Percentiles rank a stretch among this genome's conserved stretches.
These are phyloP conservation scores for Inonotus hispidus DNA, from an alignment of 1,284 basidiomycete species.

Conservation along the genomic window DNA sequence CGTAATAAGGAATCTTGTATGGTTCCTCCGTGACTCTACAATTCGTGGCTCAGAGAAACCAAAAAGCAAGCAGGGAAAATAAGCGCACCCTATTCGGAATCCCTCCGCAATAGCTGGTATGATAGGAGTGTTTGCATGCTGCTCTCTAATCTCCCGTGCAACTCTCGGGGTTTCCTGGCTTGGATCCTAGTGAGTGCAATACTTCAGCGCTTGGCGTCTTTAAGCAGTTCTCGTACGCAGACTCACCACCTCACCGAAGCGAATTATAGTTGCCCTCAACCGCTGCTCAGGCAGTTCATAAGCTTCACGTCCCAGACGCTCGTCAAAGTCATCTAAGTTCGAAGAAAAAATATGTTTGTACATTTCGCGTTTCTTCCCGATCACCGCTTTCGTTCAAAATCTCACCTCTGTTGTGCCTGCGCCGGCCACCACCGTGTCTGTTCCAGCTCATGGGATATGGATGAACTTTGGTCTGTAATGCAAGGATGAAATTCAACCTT, in stretches of 20 bases:
- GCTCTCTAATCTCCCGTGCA: conserved; percentile 58
- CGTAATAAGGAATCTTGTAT: conserved; percentile 87
- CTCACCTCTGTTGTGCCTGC: conserved; percentile 46
- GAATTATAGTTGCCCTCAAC: conserved; percentile 64
- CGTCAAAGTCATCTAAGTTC: conserved; percentile 46
- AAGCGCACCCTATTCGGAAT: conserved; percentile 65
- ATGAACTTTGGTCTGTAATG: not conserved
- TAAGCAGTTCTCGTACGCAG: not conserved
- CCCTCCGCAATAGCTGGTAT: conserved; percentile 67
- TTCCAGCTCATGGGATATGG: conserved; percentile 42
- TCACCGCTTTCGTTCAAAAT: not conserved
- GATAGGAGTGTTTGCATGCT: conserved; percentile 40
- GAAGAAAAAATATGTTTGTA: conserved; percentile 4
- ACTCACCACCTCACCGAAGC: conserved; percentile 80
- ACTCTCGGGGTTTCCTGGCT: conserved; percentile 63
- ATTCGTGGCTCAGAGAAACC: conserved; percentile 12
- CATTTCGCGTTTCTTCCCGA: not conserved
- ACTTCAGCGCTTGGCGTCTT: not conserved
- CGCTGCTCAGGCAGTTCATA: conserved; percentile 70
- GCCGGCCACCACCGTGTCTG: conserved; percentile 35
- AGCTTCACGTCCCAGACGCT: conserved; percentile 53
- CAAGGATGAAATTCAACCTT: not conserved
- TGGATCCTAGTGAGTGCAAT: conserved; percentile 47
- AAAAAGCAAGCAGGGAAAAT: not conserved
- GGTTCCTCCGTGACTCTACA: conserved; percentile 80